Percentiles rank a stretch among this genome's conserved stretches.
phyloP scores from a whole-genome alignment of 352 stramenopile genomes.

The Halophytophthora batemanensis region DNA sequence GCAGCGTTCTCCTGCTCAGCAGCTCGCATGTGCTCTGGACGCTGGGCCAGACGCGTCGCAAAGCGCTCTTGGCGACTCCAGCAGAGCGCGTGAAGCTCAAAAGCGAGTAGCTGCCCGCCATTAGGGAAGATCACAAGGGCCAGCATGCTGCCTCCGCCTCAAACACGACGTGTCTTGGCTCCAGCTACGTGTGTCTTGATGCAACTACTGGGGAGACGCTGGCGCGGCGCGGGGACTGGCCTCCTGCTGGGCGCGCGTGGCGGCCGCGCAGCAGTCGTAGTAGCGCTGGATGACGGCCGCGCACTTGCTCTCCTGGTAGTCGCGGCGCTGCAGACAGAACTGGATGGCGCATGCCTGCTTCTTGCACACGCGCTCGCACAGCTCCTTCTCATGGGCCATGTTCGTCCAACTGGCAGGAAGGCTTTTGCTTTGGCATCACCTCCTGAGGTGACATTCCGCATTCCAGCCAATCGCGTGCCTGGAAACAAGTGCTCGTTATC shows the following conservation, averaged over 20 bases:
- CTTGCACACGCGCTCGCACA: slow-evolving; percentile 67
- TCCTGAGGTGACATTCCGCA: too few relatives aligned
- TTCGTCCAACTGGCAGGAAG: neutral
- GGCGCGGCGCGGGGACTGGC: too few relatives aligned
- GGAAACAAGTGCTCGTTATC: too few relatives aligned
- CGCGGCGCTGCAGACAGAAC: slow-evolving; percentile 67
- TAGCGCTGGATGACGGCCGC: slow-evolving; percentile 58
- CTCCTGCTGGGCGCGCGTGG: slow-evolving; percentile 33
- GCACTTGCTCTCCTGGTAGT: slow-evolving; percentile 77
- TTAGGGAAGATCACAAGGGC: too few relatives aligned
- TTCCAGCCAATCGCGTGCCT: too few relatives aligned
- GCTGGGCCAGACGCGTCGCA: slow-evolving; percentile 31
- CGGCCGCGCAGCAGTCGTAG: slow-evolving; percentile 65
- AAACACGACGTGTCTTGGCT: too few relatives aligned
- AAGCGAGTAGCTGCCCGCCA: slow-evolving; percentile 13
- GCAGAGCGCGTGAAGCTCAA: slow-evolving; percentile 8
- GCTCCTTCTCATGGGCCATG: slow-evolving; percentile 22
- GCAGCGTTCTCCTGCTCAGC: slow-evolving; percentile 40
- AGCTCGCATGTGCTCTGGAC: slow-evolving; percentile 45
- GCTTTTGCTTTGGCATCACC: too few relatives aligned
- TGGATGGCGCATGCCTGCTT: slow-evolving; percentile 80
- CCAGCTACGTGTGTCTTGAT: neutral
- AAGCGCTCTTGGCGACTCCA: slow-evolving; percentile 8
- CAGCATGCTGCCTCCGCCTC: too few relatives aligned
- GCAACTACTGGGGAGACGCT: too few relatives aligned